Evolutionary conservation across 2,329 filamentous ascomycete genomes (phyloP), one percentile per base, ranked within the genome.

Genomic region (Microdochium paspali): DNA sequence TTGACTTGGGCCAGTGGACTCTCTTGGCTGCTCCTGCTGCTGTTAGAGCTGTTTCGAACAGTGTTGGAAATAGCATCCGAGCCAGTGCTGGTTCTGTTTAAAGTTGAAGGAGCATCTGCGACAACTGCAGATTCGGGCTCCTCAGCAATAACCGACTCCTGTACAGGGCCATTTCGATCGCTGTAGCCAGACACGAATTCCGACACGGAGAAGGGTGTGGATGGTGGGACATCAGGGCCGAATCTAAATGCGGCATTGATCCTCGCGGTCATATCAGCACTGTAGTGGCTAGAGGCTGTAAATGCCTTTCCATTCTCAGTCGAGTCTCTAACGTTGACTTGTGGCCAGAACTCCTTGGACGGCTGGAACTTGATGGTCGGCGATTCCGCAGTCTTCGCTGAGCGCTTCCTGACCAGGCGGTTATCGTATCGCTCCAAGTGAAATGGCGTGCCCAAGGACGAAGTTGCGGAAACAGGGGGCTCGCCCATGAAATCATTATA

Each of bases 401-500:
- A 61, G 31, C 59, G 60, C 45, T 64, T 68, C 18, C 35, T 40
- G 7, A 55, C 56, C 4, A 69, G 46, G 25, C 61, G 65, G 1
- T 62, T 61, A 9, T 70, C 63, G 44, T 74, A 74, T 2, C 61
- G 67, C 53, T 81, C 75, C 12, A 79, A 70, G 52, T 77, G 71
- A 57, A 82, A 77, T 21, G 80, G 73, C 47, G 72, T 61, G 0
- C 76, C 76, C 24, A 72, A 69, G 1, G 80, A 82, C 1, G 78
- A 80, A 1, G 73, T 75, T 4, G 74, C 68, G 1, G 79, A 80
- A 1, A 67, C 66, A 2, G 73, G 72, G 1, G 66, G 66, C 10
- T 87, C 83, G 46, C 87, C 86, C 47, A 96, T 77, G 12, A 96
- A 70, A 56, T 96, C 91, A 54, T 97, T 84, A 60, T 94, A 96